These are phyloP conservation scores for Beauveria sp. DNA, from an alignment of 2,329 filamentous ascomycete species.

Conservation along the genomic window DNA sequence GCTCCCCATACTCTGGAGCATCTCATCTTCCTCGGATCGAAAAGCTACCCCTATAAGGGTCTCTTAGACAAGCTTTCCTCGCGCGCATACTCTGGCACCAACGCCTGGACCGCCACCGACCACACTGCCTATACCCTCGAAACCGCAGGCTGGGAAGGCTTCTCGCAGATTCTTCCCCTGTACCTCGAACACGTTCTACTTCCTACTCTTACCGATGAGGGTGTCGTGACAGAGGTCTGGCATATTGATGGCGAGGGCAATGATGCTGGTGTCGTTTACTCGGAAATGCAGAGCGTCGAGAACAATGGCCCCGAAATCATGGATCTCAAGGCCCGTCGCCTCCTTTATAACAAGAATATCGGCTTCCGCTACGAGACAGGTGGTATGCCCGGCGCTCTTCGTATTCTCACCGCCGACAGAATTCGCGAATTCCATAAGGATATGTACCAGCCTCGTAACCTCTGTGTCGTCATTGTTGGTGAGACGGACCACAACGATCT, in stretches of 20 bases:
- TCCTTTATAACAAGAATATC: constrained; percentile 80
- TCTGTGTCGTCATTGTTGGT: constrained; percentile 86
- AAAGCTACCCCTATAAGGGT: constrained; percentile 89
- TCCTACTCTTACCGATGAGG: constrained; percentile 86
- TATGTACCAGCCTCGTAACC: constrained; percentile 97
- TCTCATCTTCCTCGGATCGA: constrained; percentile 82
- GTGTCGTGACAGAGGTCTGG: constrained; percentile 91
- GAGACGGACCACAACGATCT: constrained; percentile 80
- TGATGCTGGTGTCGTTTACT: constrained; percentile 95
- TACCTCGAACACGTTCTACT: constrained; percentile 92
- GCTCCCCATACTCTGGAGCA: constrained; percentile 84
- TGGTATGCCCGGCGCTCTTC: constrained; percentile 87
- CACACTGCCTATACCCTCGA: constrained; percentile 95
- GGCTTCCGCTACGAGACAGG: constrained; percentile 98
- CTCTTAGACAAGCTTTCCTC: constrained; percentile 91
- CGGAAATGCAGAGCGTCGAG: constrained; percentile 95
- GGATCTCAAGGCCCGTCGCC: constrained; percentile 69
- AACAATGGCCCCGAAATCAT: constrained; percentile 81
- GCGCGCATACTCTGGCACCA: constrained; percentile 86
- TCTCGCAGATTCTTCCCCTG: constrained; percentile 86
- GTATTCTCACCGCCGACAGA: constrained; percentile 76
- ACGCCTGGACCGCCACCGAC: constrained; percentile 95
- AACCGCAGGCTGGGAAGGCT: constrained; percentile 94
- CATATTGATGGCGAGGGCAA: constrained; percentile 90
- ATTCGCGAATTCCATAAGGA: constrained; percentile 92